Base-by-base conservation (phyloP, 1,284 basidiomycete species). In the Agaricales sp. region DNA sequence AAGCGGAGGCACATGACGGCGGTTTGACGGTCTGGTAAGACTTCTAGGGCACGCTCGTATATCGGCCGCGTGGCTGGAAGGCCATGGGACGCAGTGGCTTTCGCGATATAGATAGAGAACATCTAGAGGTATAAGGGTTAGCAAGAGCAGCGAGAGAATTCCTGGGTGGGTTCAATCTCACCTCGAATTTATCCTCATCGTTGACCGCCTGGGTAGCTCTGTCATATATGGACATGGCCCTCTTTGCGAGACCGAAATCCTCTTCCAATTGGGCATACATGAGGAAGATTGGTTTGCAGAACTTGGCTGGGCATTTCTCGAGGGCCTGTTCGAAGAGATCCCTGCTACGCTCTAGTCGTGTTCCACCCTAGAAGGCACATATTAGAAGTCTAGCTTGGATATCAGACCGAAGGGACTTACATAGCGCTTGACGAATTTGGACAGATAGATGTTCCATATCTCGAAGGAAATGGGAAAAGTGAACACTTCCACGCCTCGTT, bases 401-500 rank as follows among this genome's bases (percentile, higher is more conserved):
- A 39, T 22, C 13, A 24, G 13, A 45, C 19, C 26, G 43, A 44
- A 19, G 20, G 11, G 25, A 75, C 86, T 63, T 58, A 92, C 90
- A 68, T 96, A 98, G 64, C 96, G 86, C 67, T 93, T 95, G 55
- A 95, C 80, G 62, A 99, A 99, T 67, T 98, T 98, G 51, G 90
- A 87, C 37, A 99, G 71, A 66, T 98, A 99, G 51, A 97, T 95
- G 63, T 99, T 99, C 95, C 96, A 99, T 55, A 99, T 82, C 68
- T 99, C 96, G 63, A 98, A 99, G 2, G 92, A 95, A 45, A 99
- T 83, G 0, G 96, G 96, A 74, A 93, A 99, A 4, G 93, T 94
- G 74, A 99, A 99, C 16, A 98, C 71, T 57, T 99, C 96, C 6
- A 96, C 92, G 41, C 96, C 96, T 43, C 95, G 83, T 64, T 99